These are phyloP conservation scores for Neurospora africana DNA, from an alignment of 495 filamentous ascomycete species.

Conservation along the genomic window DNA sequence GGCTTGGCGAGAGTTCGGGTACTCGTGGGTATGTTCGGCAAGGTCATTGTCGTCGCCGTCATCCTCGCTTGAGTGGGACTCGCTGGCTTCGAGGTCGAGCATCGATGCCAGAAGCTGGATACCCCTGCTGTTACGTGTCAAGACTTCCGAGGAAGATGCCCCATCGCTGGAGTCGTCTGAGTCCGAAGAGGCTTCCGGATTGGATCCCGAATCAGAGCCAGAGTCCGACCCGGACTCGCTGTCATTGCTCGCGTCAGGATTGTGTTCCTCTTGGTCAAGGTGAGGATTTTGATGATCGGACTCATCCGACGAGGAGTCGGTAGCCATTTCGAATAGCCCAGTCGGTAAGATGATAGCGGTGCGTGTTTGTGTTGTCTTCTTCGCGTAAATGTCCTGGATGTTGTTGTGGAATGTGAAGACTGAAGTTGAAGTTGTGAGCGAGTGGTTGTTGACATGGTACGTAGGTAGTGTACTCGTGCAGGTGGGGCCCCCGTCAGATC, in stretches of 20 bases:
- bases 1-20: neutral
- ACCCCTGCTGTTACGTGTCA: neutral
- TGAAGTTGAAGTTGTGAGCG: neutral
- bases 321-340: neutral
- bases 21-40: neutral
- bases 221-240: conserved; percentile 2
- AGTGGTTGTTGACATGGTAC: too few relatives aligned
- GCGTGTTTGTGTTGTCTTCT: neutral
- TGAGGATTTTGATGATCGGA: neutral
- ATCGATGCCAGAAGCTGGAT: neutral
- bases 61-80: conserved; percentile 16
- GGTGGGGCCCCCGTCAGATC: neutral
- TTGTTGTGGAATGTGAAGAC: neutral
- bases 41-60: neutral
- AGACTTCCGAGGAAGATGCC: neutral
- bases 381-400: neutral
- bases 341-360: neutral
- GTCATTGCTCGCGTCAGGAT: neutral
- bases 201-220: neutral
- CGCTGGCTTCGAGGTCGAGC: conserved; percentile 21
- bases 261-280: neutral
- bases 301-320: neutral
- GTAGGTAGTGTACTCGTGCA: neutral
- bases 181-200: neutral
- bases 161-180: conserved; percentile 4